These are phyloP conservation scores for Mortierella sp. DNA, from an alignment of 371 early-diverging fungal species.

Conservation along the genomic window DNA sequence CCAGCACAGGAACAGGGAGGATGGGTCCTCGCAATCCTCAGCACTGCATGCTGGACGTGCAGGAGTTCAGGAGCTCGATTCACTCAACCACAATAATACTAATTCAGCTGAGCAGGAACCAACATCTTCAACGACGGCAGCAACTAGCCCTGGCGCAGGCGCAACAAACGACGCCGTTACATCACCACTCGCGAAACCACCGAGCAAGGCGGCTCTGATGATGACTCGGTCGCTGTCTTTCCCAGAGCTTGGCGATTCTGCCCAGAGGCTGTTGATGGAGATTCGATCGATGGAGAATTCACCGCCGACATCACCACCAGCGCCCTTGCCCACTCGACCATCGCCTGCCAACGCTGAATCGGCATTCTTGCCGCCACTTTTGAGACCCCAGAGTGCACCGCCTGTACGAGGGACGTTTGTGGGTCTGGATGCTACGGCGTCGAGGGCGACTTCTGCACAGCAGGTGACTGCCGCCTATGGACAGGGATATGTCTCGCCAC, in stretches of 20 bases:
- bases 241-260: conserved; percentile 28
- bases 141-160: neutral
- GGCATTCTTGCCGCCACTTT: neutral
- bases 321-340: neutral
- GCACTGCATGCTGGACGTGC: conserved; percentile 23
- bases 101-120: too few species aligned
- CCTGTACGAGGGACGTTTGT: neutral
- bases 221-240: conserved; percentile 48
- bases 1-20: conserved; percentile 2
- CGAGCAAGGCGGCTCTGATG: conserved; percentile 33
- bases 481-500: neutral
- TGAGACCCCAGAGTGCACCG: conserved; percentile 1
- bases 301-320: neutral
- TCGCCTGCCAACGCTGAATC: neutral
- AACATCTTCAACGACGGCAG: neutral
- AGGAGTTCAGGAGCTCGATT: neutral
- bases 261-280: conserved; percentile 28
- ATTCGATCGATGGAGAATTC: conserved; percentile 10
- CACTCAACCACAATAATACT: neutral
- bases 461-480: neutral
- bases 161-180: neutral
- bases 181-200: neutral
- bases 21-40: neutral
- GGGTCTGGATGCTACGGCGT: neutral
- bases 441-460: neutral